phyloP scores from a whole-genome alignment of 1,284 basidiomycete species.

The Ganoderma lingzhi region DNA sequence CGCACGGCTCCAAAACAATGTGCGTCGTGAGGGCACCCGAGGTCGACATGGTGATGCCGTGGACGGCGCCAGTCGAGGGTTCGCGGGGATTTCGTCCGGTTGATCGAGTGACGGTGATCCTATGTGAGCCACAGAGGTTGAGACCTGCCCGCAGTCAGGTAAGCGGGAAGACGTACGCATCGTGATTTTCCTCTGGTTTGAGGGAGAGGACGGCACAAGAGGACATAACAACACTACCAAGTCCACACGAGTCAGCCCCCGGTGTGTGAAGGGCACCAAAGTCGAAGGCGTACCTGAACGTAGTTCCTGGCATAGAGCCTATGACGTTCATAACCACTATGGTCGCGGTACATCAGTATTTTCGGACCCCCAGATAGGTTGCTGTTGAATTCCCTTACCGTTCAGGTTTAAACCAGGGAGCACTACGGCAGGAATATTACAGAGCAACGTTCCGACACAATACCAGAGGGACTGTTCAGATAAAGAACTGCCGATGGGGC shows the following conservation, averaged over 20 bases:
- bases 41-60: constrained; percentile 4
- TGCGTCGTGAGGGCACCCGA: constrained; percentile 27
- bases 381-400: constrained; percentile 7
- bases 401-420: constrained; percentile 26
- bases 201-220: constrained; percentile 28
- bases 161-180: neutral
- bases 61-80: neutral
- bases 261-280: neutral
- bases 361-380: neutral
- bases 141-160: neutral
- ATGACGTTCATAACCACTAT: constrained; percentile 29
- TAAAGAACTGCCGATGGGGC: constrained; percentile 23
- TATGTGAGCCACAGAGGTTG: neutral
- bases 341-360: neutral
- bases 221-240: constrained; percentile 27
- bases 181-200: constrained; percentile 12
- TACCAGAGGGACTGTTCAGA: constrained; percentile 32
- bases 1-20: constrained; percentile 25
- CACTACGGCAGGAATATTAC: constrained; percentile 28
- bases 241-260: neutral
- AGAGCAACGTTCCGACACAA: constrained; percentile 24
- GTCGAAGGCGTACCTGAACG: constrained; percentile 16
- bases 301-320: constrained; percentile 28
- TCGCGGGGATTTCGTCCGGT: neutral
- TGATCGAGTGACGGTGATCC: neutral